Conservation (phyloP, 2,329 filamentous ascomycete genomes). For the Botrytis galanthina region DNA sequence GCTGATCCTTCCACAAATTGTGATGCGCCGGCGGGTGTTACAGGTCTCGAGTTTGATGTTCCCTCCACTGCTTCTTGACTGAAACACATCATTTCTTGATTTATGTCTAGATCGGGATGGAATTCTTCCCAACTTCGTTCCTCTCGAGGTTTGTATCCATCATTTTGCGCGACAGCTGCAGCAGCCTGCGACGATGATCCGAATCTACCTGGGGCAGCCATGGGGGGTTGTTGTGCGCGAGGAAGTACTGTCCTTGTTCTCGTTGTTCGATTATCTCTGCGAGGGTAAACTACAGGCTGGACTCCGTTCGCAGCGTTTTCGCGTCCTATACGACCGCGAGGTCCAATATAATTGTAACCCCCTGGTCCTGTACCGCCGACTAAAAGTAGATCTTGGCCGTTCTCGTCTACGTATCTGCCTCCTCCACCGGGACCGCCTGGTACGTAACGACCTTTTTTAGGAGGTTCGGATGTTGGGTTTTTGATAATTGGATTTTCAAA, state of each 20-base stretch:
- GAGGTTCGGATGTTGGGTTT: slow-evolving; percentile 39
- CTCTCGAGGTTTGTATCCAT: slow-evolving; percentile 96
- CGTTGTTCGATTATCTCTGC: slow-evolving; percentile 56
- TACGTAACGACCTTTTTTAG: slow-evolving; percentile 74
- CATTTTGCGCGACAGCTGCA: slow-evolving; percentile 83
- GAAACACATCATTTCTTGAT: slow-evolving; percentile 74
- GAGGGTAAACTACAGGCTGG: slow-evolving; percentile 45
- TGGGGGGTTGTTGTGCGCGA: slow-evolving; percentile 50
- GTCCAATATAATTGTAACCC: slow-evolving; percentile 50
- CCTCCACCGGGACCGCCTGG: slow-evolving; percentile 85
- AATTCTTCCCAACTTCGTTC: slow-evolving; percentile 98
- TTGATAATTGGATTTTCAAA: slow-evolving; percentile 32
- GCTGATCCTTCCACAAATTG: slow-evolving; percentile 42
- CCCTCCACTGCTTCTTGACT: slow-evolving; percentile 84
- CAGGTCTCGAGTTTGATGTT: slow-evolving; percentile 48
- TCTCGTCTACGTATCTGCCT: slow-evolving; percentile 76
- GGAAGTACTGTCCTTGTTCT: slow-evolving; percentile 53
- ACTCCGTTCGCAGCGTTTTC: slow-evolving; percentile 48
- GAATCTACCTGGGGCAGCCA: slow-evolving; percentile 28
- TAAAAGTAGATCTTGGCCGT: slow-evolving; percentile 57
- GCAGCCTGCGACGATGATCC: slow-evolving; percentile 61
- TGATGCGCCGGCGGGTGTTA: slow-evolving; percentile 42
- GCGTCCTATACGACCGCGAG: slow-evolving; percentile 53
- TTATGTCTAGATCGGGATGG: slow-evolving; percentile 90
- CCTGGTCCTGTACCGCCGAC: slow-evolving; percentile 49